Base-by-base conservation (phyloP, 2,329 filamentous ascomycete genomes). In the Cytospora schulzeri region DNA sequence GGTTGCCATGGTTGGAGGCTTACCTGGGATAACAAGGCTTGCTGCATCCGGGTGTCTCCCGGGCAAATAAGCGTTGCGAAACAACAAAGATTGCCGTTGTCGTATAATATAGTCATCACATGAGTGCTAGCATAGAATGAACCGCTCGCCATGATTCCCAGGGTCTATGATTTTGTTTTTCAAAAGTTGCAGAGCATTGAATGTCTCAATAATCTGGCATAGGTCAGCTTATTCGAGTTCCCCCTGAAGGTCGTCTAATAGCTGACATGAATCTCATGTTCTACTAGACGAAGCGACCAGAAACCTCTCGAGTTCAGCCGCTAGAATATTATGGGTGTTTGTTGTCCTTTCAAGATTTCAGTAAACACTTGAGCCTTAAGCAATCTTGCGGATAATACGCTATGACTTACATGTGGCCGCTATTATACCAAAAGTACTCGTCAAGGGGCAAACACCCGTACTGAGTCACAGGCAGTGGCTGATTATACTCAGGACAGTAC, bases 341-440 rank as follows among this genome's bases (percentile, higher is more conserved):
- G 59, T 62, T 22, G 58, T 62, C 54, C 60, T 62, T 22, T 6
- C n/a, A 11, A 4, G 4, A 48, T 22, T 1, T 48, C 22, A 48
- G 45, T 48, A 24, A 14, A n/a, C 45, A 24, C 22, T 4, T 48
- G 8, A 24, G 19, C 7, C 8, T 24, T 15, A 22, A 8, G 8
- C 11, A 8, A 48, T 45, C 41, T 11, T 45, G 2, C 17, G n/a
- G 41, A n/a, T n/a, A 31, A 31, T 9, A 22, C n/a, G 7, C n/a
- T 5, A 22, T 48, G 5, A 60, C 66, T 68, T 52, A 69, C 68
- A 67, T 66, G 17, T 76, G 73, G 12, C 71, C 73, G 15, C 66
- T 68, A 38, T 75, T 70, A 61, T 72, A 74, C 73, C 74, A 76
- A 50, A 75, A 75, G 38, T 75, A 75, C 51, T 71, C 60, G 12